These are phyloP conservation scores for Aspergillus terreus DNA, from an alignment of 2,329 filamentous ascomycete genomes.

Conservation along the genomic window DNA sequence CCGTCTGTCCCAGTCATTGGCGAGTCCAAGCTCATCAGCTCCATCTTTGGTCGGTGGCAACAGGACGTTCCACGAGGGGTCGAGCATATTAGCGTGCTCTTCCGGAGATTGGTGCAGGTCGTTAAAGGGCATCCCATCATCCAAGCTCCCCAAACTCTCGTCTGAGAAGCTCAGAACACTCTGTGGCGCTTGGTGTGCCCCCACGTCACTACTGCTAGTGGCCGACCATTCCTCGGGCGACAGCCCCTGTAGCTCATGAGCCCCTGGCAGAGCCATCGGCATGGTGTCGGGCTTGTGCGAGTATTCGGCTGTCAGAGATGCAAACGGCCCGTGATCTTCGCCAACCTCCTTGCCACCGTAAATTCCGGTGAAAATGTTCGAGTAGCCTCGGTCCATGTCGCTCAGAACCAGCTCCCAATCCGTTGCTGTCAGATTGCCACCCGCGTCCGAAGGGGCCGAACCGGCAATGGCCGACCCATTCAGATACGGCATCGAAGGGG, in stretches of 20 bases:
- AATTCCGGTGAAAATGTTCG: conserved; percentile 67
- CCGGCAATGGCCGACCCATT: conserved; percentile 30
- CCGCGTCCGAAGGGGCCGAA: conserved; percentile 43
- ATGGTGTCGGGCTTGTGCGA: conserved; percentile 23
- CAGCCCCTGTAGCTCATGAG: conserved; percentile 32
- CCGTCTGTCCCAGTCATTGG: conserved; percentile 32
- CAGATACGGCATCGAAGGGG: conserved; percentile 42
- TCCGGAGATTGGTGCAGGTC: conserved; percentile 24
- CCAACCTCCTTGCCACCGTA: conserved; percentile 42
- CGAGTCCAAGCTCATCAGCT: conserved; percentile 29
- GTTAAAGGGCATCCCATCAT: conserved; percentile 34
- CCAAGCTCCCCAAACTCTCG: conserved; percentile 55
- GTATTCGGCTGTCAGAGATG: conserved; percentile 31
- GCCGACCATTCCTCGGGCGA: conserved; percentile 38
- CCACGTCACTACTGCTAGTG: conserved; percentile 36
- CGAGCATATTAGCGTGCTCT: conserved; percentile 27
- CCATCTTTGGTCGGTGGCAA: conserved; percentile 34
- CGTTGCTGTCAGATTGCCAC: conserved; percentile 51
- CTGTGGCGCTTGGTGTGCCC: conserved; percentile 38
- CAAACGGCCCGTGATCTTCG: conserved; percentile 32
- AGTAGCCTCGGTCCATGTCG: conserved; percentile 72
- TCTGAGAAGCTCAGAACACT: conserved; percentile 59
- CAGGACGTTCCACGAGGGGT: conserved; percentile 35
- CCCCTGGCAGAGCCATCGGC: conserved; percentile 14
- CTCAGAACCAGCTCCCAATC: conserved; percentile 83